Evolutionary conservation across 176 grass and related monocot species (phyloP).

Genomic region (Juncus inflexus): DNA sequence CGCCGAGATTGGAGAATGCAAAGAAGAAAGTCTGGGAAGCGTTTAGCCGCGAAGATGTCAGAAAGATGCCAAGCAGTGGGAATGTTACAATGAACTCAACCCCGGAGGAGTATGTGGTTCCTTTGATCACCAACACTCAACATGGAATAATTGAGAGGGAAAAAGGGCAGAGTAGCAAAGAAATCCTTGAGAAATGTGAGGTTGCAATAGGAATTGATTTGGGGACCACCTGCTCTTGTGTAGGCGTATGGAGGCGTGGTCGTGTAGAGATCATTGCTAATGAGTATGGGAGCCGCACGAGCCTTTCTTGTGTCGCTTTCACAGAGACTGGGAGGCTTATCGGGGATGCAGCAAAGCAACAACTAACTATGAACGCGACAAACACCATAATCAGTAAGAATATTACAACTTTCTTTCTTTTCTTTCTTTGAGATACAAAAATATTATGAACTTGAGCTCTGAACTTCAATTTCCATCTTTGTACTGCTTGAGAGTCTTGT

Average conservation of each 20-base stretch:
- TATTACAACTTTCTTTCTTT: not conserved
- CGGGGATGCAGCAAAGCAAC: slow-evolving; percentile 32
- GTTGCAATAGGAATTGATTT: slow-evolving; percentile 35
- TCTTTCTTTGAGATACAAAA: not conserved
- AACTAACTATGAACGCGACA: slow-evolving; percentile 35
- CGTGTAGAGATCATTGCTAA: slow-evolving; percentile 36
- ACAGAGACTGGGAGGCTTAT: slow-evolving; percentile 30
- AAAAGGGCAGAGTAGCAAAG: slow-evolving; percentile 1
- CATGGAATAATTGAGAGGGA: too few species aligned
- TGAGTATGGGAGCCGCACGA: slow-evolving; percentile 32
- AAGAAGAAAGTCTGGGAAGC: too few species aligned
- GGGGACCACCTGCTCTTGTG: slow-evolving; percentile 33
- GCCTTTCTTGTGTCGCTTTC: slow-evolving; percentile 32
- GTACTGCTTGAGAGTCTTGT: too few species aligned
- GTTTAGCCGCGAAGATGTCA: too few species aligned
- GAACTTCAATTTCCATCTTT: too few species aligned
- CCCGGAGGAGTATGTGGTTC: too few species aligned
- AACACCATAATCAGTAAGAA: slow-evolving; percentile 30
- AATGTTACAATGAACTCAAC: too few species aligned
- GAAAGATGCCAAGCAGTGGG: too few species aligned
- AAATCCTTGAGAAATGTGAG: not conserved
- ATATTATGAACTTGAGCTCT: not conserved
- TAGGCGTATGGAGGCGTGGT: slow-evolving; percentile 30
- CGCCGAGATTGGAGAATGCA: too few species aligned
- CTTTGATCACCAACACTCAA: too few species aligned